These are phyloP conservation scores for Neurospora intermedia DNA, from an alignment of 495 filamentous ascomycete genomes.

Conservation along the genomic window DNA sequence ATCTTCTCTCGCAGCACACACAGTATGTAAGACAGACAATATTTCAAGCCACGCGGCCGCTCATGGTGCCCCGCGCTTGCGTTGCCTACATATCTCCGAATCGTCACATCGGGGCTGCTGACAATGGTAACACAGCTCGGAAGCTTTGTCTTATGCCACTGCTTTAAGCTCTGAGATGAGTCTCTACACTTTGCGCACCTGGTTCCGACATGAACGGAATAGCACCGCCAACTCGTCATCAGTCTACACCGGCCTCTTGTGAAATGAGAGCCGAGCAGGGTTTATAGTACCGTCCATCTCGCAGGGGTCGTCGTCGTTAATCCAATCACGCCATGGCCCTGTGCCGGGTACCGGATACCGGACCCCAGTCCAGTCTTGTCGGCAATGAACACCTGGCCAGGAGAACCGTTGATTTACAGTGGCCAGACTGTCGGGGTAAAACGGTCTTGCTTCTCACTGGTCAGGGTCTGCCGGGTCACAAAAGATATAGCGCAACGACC, in stretches of 20 bases:
- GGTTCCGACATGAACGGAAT: not conserved
- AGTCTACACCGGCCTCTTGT: not conserved
- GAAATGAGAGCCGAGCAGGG: not conserved
- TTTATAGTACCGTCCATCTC: not conserved
- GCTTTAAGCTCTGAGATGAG: not conserved
- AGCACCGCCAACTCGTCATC: not conserved
- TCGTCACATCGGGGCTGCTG: not conserved
- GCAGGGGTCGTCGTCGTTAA: not conserved
- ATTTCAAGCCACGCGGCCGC: not conserved
- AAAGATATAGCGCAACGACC: not conserved
- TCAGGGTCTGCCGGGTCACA: not conserved
- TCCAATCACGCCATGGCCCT: not conserved
- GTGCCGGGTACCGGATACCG: not conserved
- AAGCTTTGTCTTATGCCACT: not conserved
- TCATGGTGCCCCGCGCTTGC: not conserved
- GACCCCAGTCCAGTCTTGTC: not conserved
- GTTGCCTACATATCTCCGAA: not conserved
- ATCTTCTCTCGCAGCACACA: not conserved
- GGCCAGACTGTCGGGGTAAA: not conserved
- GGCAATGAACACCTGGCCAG: not conserved
- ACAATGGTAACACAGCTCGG: not conserved
- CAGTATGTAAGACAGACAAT: not conserved
- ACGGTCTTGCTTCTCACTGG: not conserved
- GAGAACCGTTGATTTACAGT: no score
- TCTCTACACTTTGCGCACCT: not conserved